phyloP scores from a whole-genome alignment of 768 basidiomycete genomes.

The Tricholoma bakamatsutake region DNA sequence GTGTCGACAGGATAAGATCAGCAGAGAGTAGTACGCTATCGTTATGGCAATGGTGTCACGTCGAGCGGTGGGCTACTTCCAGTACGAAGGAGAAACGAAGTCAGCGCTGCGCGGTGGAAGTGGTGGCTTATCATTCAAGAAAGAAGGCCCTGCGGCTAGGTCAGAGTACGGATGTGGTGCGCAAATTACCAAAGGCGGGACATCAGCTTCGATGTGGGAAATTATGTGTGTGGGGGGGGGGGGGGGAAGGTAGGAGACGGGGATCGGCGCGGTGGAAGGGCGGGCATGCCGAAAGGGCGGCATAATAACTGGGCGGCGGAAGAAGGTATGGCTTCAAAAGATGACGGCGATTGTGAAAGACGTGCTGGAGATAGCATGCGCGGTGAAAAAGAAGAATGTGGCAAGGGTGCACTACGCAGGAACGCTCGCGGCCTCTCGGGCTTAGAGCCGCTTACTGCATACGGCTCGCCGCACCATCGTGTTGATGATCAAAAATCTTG shows the following conservation, averaged over 20 bases:
- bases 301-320: constrained; percentile 11
- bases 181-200: constrained; percentile 1
- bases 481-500: constrained; percentile 59
- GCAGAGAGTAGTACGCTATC: constrained; percentile 53
- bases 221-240: too few species aligned
- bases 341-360: constrained; percentile 10
- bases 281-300: constrained; percentile 17
- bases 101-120: constrained; percentile 27
- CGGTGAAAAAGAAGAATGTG: constrained; percentile 5
- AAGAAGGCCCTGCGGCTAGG: constrained; percentile 7
- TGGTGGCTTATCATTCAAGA: constrained; percentile 19
- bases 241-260: constrained; percentile 25
- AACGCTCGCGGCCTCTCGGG: constrained; percentile 17
- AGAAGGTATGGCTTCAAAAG: not conserved
- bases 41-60: constrained; percentile 9
- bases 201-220: constrained; percentile 18
- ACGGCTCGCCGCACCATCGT: constrained; percentile 51
- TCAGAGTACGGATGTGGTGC: constrained; percentile 16
- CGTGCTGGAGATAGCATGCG: not conserved
- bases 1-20: constrained; percentile 60
- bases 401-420: constrained; percentile 10
- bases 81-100: constrained; percentile 31
- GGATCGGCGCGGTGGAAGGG: constrained; percentile 27
- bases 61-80: constrained; percentile 7
- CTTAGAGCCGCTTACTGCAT: constrained; percentile 30